A percentile compares a stretch with the other conserved stretches of the same genome.
Evolutionary conservation across 371 early-diverging fungal genomes (phyloP).

Genomic region (Neoconidiobolus thromboides): DNA sequence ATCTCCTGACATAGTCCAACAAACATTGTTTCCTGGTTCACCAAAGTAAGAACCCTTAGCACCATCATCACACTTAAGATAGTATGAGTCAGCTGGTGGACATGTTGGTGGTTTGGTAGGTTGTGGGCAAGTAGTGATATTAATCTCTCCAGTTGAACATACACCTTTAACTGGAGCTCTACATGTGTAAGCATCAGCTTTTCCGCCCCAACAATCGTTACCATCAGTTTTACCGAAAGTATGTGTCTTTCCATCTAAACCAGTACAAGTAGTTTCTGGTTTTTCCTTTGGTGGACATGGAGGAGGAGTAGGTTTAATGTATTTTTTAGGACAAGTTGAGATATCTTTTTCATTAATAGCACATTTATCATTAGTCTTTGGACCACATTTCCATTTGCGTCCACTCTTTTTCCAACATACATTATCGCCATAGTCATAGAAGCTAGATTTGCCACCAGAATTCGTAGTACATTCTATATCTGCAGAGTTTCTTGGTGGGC

Average conservation of each 20-base stretch:
- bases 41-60: background rate
- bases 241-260: no score
- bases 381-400: background rate
- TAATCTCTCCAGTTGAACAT: background rate
- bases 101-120: background rate
- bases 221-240: background rate
- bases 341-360: background rate
- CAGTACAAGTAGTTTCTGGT: no score
- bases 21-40: background rate
- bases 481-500: background rate
- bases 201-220: background rate
- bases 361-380: background rate
- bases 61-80: background rate
- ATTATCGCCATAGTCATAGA: background rate
- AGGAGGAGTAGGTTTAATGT: background rate
- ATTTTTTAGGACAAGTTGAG: background rate
- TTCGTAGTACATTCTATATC: background rate
- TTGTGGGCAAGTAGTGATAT: background rate
- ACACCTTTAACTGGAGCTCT: background rate
- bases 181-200: background rate
- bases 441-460: background rate
- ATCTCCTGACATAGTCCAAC: background rate
- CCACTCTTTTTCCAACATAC: background rate
- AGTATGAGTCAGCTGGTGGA: background rate
- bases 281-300: background rate